Base-by-base conservation (phyloP, 805 yeast species). In the Alloascoidea hylecoeti region DNA sequence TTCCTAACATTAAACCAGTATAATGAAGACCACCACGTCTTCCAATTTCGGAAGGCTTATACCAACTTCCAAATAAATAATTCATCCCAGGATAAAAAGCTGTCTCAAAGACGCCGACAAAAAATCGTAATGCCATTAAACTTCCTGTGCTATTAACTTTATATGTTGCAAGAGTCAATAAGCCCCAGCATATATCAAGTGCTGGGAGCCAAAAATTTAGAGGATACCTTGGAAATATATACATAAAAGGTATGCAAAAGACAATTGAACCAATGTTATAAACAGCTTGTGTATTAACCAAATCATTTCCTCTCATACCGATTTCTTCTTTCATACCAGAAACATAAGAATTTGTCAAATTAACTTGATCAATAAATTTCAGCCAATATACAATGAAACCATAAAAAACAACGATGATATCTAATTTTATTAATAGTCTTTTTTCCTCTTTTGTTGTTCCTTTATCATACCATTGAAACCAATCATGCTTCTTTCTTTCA, bases 81-180 rank as follows among this genome's bases (percentile, higher is more conserved):
- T 75, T 79, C 40, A 73, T 62, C 15, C 72, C 74, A 4, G 85
- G 80, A 57, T 72, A 65, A 47, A 64, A 70, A n/a, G 78, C 73
- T 2, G 82, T 72, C 51, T 83, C 92, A 51, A 75, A 74, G 0
- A 72, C 69, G 32, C 81, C 88, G 41, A 79, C 63, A 33, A 80
- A 63, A 47, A 80, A 80, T 38, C 92, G 58, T 34, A 75, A 55
- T 1, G 70, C 84, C 51, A 73, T 69, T 30, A 82, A 56, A 36
- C 71, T 72, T 2, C 60, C 55, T 13, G 69, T 68, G 5, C 59
- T 62, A 16, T 64, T 61, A 35, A 66, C 74, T 44, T 61, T 63
- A 48, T 65, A 75, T 35, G 71, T 61, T 9, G 68, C 66, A 34
- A 78, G 60, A 2, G 86, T 78, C 41, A 78, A 65, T 39, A 78